Evolutionary conservation across 345 rosid species (phyloP).

Genomic region (Gossypium longicalyx): DNA sequence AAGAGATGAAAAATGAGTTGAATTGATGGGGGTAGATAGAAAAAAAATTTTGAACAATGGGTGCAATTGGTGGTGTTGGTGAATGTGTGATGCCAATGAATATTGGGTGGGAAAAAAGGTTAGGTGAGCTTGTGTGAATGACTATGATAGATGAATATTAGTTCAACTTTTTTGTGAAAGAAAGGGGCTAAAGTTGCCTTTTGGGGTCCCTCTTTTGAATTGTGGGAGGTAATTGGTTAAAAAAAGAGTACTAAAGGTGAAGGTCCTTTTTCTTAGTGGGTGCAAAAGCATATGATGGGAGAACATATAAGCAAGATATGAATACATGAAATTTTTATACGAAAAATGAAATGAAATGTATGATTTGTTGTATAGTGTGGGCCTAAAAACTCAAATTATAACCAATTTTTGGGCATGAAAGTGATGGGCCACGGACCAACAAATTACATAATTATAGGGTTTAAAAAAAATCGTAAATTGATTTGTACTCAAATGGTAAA

Average conservation of each 20-base stretch:
- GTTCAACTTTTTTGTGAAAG: neutral
- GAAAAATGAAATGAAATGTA: neutral
- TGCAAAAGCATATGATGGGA: neutral
- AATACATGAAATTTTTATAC: neutral
- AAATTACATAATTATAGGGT: slow-evolving; percentile 7
- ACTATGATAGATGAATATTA: neutral
- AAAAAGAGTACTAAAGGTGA: neutral
- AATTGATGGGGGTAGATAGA: too few species aligned
- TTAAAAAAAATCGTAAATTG: too few species aligned
- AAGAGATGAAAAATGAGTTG: too few species aligned
- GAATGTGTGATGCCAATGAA: slow-evolving; percentile 6
- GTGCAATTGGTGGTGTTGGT: neutral
- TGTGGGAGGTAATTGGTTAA: neutral
- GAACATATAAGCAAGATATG: neutral
- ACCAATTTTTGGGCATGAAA: neutral
- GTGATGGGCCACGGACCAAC: slow-evolving; percentile 1
- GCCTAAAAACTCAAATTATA: neutral
- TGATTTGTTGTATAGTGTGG: neutral
- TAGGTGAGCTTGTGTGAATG: slow-evolving; percentile 24
- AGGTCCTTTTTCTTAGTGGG: neutral
- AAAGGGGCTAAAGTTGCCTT: neutral
- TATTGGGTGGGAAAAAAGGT: slow-evolving; percentile 7
- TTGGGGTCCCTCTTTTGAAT: neutral
- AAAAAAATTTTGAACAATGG: slow-evolving; percentile 1
- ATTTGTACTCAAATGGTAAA: too few species aligned